Conservation (phyloP, 2,329 filamentous ascomycete genomes). For the Huntiella moniliformis region DNA sequence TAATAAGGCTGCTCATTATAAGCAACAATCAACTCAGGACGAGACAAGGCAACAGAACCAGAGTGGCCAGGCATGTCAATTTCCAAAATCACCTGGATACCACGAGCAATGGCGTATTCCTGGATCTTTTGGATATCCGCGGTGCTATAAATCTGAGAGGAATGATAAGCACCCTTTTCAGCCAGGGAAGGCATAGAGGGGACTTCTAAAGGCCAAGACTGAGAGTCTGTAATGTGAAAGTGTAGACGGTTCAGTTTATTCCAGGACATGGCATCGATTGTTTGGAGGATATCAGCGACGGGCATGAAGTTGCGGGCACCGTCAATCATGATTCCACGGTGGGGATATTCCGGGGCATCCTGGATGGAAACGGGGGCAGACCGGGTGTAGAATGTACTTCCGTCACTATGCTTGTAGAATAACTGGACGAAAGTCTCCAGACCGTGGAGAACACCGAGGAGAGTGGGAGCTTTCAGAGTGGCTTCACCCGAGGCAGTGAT, state of each 20-base stretch:
- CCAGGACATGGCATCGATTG: conserved; percentile 58
- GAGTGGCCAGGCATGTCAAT: conserved; percentile 72
- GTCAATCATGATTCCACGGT: conserved; percentile 67
- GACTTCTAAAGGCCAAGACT: conserved; percentile 73
- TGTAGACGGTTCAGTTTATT: conserved; percentile 74
- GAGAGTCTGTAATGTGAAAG: conserved; percentile 63
- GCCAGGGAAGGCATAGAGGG: conserved; percentile 55
- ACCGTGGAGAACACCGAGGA: conserved; percentile 51
- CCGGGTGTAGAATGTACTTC: conserved; percentile 43
- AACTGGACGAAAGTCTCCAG: conserved; percentile 63
- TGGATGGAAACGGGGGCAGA: conserved; percentile 50
- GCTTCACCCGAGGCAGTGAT: conserved; percentile 39
- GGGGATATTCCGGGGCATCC: conserved; percentile 56
- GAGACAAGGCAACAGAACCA: conserved; percentile 42
- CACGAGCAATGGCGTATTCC: conserved; percentile 47
- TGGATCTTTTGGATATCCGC: conserved; percentile 48
- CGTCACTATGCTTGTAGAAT: conserved; percentile 51
- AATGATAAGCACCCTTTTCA: conserved; percentile 52
- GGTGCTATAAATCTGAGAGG: conserved; percentile 47
- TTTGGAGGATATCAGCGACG: conserved; percentile 47
- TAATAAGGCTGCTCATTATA: conserved; percentile 37
- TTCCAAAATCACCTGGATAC: conserved; percentile 54
- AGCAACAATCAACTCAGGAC: conserved; percentile 54
- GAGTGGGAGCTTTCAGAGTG: conserved; percentile 44
- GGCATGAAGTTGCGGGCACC: conserved; percentile 55